Evolutionary conservation across 2,329 filamentous ascomycete species (phyloP).

Genomic region (Fusarium staphyleae): DNA sequence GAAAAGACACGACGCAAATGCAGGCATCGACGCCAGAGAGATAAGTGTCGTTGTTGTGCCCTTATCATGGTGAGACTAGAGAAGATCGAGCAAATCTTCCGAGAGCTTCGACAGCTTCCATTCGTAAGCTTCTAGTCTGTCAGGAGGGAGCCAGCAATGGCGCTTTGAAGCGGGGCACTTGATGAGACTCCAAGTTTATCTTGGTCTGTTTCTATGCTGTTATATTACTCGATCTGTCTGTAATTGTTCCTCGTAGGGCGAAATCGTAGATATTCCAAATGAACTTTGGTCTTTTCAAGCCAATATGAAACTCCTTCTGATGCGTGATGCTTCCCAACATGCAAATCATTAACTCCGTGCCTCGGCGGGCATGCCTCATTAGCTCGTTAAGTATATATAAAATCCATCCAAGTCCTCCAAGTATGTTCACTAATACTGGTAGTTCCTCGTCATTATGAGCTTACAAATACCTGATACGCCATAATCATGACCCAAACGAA

Average conservation of each 20-base stretch:
- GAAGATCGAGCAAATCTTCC: constrained; percentile 10
- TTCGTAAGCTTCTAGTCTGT: not conserved
- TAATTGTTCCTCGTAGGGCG: not conserved
- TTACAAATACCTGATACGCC: constrained; percentile 68
- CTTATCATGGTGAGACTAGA: constrained; percentile 7
- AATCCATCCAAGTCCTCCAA: not conserved
- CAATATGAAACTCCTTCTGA: constrained; percentile 19
- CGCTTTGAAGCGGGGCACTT: not conserved
- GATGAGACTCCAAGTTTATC: not conserved
- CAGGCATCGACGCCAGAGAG: not conserved
- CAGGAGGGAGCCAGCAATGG: constrained; percentile 18
- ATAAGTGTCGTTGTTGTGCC: not conserved
- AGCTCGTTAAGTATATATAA: constrained; percentile 21
- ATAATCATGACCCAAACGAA: constrained; percentile 74
- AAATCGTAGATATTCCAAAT: constrained; percentile 9
- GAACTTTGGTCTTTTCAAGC: constrained; percentile 12
- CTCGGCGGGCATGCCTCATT: constrained; percentile 31
- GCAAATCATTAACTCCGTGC: constrained; percentile 28
- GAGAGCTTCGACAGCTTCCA: constrained; percentile 1
- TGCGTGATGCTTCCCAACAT: constrained; percentile 8
- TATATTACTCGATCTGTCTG: not conserved
- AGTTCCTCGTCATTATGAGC: constrained; percentile 42
- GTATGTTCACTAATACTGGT: not conserved
- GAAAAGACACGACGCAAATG: constrained; percentile 11
- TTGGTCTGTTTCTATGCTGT: not conserved